Evolutionary conservation across 331 rosid species (phyloP).

Genomic region (Cydonia oblonga): DNA sequence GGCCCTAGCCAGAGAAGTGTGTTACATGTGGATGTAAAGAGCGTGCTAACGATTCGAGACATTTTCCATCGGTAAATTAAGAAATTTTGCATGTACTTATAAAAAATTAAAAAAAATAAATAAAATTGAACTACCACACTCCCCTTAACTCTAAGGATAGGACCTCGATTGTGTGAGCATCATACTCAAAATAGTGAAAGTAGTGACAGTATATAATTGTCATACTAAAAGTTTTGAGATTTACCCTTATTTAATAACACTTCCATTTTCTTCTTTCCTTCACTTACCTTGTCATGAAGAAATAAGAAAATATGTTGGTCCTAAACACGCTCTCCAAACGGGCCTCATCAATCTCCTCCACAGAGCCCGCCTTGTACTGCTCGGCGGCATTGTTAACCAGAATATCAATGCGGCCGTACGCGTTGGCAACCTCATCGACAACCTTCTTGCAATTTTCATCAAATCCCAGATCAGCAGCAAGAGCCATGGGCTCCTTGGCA

Average conservation of each 20-base stretch:
- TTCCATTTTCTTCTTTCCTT: background rate
- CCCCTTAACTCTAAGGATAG: too few species aligned
- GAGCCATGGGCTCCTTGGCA: constrained; percentile 54
- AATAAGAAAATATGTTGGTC: constrained; percentile 59
- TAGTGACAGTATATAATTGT: too few species aligned
- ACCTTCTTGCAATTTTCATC: constrained; percentile 54
- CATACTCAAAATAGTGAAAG: too few species aligned
- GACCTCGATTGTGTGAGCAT: too few species aligned
- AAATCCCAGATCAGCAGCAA: constrained; percentile 60
- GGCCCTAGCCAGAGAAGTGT: too few species aligned
- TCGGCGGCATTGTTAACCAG: constrained; percentile 71
- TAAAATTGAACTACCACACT: too few species aligned
- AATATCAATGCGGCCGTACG: constrained; percentile 50
- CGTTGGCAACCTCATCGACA: constrained; percentile 44
- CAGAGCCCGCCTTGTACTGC: constrained; percentile 35
- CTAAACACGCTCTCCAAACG: constrained; percentile 55
- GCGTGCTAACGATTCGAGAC: too few species aligned
- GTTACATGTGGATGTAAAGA: too few species aligned
- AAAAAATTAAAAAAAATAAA: too few species aligned
- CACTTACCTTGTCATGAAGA: constrained; percentile 44
- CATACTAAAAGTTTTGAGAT: too few species aligned
- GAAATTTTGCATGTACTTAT: too few species aligned
- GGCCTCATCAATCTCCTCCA: constrained; percentile 65
- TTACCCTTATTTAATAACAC: background rate
- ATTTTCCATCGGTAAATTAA: too few species aligned